Evolutionary conservation across 306 rosid genomes (phyloP), one percentile per base, ranked within the genome.

Genomic region (Dicorynia guianensis): DNA sequence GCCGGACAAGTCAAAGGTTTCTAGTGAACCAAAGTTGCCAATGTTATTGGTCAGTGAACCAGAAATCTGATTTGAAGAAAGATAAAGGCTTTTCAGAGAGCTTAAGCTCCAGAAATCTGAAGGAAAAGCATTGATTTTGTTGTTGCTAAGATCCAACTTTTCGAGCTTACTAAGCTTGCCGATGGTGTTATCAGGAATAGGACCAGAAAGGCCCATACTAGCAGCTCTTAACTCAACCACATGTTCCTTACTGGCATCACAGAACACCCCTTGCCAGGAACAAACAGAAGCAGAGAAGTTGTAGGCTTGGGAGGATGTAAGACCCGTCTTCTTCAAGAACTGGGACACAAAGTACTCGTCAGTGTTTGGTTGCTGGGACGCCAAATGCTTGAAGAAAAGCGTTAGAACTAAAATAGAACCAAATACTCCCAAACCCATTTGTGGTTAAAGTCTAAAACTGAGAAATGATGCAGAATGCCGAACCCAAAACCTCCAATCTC

Each of bases 31-130:
- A 71, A 96, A 96, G 82, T 96, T 96, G 70, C 93, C 97, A 84
- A 92, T 65, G 89, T 91, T 85, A 84, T 63, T 93, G n/a, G 89
- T 79, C 60, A 92, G 75, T 62, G 97, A 79, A 15, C 96, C 97
- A 47, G 91, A 96, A 84, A 96, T 92, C 75, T 69, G 76, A 54
- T 96, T 92, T 55, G 66, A 76, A 33, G 98, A 90, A 63, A 92
- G 96, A 79, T 86, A 89, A 20, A 96, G 93, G 77, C 44, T 84
- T 63, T 82, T 88, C 82, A 96, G 90, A 39, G 89, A 87, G 81
- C 85, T 75, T 20, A 96, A 79, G 46, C 99, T 88, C 99, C 99
- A 93, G 69, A 96, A 90, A 87, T 96, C 99, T 40, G 96, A 84
- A 53, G 99, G 93, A 72, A 96, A 81, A 13, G 33, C 71, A 19